A percentile compares a stretch with the other conserved stretches of the same genome.
phyloP scores from a whole-genome alignment of 371 early-diverging fungal genomes.

The Mucor piriformis region DNA sequence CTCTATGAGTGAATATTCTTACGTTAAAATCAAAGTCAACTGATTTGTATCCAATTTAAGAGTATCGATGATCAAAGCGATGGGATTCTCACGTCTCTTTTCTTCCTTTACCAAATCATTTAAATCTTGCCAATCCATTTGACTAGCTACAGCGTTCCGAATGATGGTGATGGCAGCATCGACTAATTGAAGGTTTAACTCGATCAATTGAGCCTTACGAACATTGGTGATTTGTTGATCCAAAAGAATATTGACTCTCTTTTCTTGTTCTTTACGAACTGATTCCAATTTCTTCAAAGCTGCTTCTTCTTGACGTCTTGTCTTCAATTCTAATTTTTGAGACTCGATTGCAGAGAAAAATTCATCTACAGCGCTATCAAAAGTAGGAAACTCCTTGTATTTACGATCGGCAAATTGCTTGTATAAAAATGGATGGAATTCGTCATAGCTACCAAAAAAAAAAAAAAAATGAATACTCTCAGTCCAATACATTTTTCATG shows the following conservation, averaged over 20 bases:
- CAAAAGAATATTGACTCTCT: slow-evolving; percentile 76
- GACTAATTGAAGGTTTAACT: slow-evolving; percentile 78
- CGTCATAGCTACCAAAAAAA: slow-evolving; percentile 65
- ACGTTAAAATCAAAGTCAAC: slow-evolving; percentile 62
- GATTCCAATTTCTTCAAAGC: slow-evolving; percentile 84
- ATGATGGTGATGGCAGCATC: slow-evolving; percentile 88
- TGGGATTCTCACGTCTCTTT: slow-evolving; percentile 73
- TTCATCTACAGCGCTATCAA: slow-evolving; percentile 88
- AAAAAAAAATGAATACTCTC: no score
- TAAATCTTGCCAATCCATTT: slow-evolving; percentile 96
- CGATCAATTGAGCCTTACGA: slow-evolving; percentile 82
- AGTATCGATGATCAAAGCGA: slow-evolving; percentile 74
- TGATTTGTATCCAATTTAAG: slow-evolving; percentile 78
- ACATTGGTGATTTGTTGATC: slow-evolving; percentile 66
- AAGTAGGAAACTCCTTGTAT: slow-evolving; percentile 68
- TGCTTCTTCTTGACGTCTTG: slow-evolving; percentile 73
- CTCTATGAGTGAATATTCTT: no score
- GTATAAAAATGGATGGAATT: slow-evolving; percentile 87
- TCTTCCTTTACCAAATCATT: slow-evolving; percentile 86
- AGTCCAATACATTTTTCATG: no score
- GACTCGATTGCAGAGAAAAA: slow-evolving; percentile 91
- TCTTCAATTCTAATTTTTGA: slow-evolving; percentile 76
- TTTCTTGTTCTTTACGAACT: slow-evolving; percentile 79
- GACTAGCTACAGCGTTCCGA: slow-evolving; percentile 85
- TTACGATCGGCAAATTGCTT: slow-evolving; percentile 62